Base-by-base conservation (phyloP, 2,329 filamentous ascomycete species). In the Tolypocladium album region DNA sequence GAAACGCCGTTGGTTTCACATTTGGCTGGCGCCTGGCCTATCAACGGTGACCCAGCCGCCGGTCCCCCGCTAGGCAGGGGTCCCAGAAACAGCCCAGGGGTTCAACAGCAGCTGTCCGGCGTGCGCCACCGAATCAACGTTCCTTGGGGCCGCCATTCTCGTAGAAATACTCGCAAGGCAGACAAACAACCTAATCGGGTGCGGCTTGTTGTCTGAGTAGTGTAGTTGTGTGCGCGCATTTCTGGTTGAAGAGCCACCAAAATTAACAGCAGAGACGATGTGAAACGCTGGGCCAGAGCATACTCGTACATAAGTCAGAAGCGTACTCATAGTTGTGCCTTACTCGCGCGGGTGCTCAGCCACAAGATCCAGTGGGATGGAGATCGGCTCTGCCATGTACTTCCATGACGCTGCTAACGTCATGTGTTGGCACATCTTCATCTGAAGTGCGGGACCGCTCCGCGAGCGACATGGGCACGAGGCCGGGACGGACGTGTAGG, bases 1-100 rank as follows among this genome's bases (percentile, higher is more conserved):
- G 67, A 68, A 68, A 68, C 67, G 61, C 61, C 59, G 64, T 62
- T 60, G 59, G 67, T 68, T 68, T 68, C 67, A 68, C 57, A 61
- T 59, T 63, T 59, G 55, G 61, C 60, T 47, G 58, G 57, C 56
- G 58, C 47, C 56, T 52, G 58, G 55, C 64, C 66, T 61, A 65
- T 66, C 62, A 62, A 40, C 36, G 27, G 24, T 15, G 45, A 34
- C 39, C 57, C 57, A 43, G 39, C 57, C 27, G 8, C 50, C 34
- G 39, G 27, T 20, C 17, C 17, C 24, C 57, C 36, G 34, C 31
- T 15, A 12, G 4, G 31, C 31, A 38, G 50, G 50, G 50, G 50
- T 53, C 31, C 9, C 6, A 31, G 22, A 52, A 53, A 15, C 50
- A 38, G 31, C 27, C 55, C 24, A 45, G 53, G 39, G 52, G 50